A percentile compares a stretch with the other conserved stretches of the same genome.
Evolutionary conservation across 768 basidiomycete genomes (phyloP).

Genomic region (Boletales sp.): DNA sequence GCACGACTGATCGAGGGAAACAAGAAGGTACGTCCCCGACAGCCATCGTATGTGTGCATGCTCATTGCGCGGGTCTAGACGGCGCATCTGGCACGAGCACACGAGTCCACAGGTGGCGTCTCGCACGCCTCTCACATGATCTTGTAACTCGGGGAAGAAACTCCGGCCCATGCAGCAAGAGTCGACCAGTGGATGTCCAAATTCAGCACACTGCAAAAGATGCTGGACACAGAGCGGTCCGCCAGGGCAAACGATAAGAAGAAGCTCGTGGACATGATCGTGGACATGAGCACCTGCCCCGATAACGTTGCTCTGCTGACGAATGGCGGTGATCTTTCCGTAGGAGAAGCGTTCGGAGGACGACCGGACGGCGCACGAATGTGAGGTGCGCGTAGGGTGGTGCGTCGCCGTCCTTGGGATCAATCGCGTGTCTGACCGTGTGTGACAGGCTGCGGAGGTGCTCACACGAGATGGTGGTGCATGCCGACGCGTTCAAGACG

Average conservation of each 20-base stretch:
- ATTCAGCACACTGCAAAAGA: constrained; percentile 56
- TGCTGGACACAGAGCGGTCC: constrained; percentile 63
- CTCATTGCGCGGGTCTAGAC: too few species aligned
- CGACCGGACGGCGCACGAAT: constrained; percentile 60
- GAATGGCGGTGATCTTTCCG: too few species aligned
- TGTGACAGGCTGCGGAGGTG: constrained; percentile 66
- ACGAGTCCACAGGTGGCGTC: too few species aligned
- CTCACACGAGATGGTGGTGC: constrained; percentile 66
- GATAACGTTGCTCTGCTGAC: too few species aligned
- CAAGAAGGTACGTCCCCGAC: too few species aligned
- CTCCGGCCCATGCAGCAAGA: constrained; percentile 56
- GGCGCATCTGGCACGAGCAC: too few species aligned
- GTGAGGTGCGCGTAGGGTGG: constrained; percentile 67
- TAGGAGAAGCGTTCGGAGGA: constrained; percentile 67
- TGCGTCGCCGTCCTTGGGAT: constrained; percentile 22
- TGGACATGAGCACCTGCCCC: constrained; percentile 75
- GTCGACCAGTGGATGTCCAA: constrained; percentile 45
- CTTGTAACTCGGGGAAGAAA: constrained; percentile 60
- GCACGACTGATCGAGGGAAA: too few species aligned
- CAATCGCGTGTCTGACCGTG: not conserved
- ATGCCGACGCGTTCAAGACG: too few species aligned
- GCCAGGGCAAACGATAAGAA: constrained; percentile 80
- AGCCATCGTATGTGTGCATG: too few species aligned
- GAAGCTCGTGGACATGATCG: constrained; percentile 76
- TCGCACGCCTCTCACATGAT: not conserved